Evolutionary conservation across 2,329 filamentous ascomycete genomes (phyloP).

Genomic region (Penicillium sp.): DNA sequence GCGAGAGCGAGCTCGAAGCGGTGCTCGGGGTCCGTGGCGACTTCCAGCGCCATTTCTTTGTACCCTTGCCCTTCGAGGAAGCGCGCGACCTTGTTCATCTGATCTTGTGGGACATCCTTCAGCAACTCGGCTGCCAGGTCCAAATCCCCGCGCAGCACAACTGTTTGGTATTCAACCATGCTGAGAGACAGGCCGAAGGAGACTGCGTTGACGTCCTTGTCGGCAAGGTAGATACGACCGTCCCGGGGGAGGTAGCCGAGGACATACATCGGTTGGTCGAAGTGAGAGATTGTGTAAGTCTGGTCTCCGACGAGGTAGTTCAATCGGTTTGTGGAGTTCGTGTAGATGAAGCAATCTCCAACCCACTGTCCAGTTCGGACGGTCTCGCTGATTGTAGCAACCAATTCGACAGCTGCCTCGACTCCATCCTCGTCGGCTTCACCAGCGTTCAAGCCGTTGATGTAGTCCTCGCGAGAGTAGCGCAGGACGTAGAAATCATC

Average conservation of each 20-base stretch:
- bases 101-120: constrained; percentile 76
- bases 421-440: constrained; percentile 87
- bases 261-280: constrained; percentile 91
- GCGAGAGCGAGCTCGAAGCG: constrained; percentile 89
- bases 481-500: constrained; percentile 93
- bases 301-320: constrained; percentile 98
- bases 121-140: constrained; percentile 85
- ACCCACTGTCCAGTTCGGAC: constrained; percentile 97
- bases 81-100: constrained; percentile 96
- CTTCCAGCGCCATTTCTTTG: constrained; percentile 90
- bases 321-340: constrained; percentile 89
- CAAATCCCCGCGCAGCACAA: constrained; percentile 90
- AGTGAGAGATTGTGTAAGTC: constrained; percentile 95
- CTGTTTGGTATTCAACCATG: constrained; percentile 93
- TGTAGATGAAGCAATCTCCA: constrained; percentile 98
- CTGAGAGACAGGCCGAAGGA: constrained; percentile 88
- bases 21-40: constrained; percentile 92
- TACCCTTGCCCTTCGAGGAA: constrained; percentile 97
- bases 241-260: constrained; percentile 94
- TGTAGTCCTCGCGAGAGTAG: constrained; percentile 83
- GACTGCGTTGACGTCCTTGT: constrained; percentile 90
- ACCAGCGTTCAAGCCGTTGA: constrained; percentile 76
- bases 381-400: constrained; percentile 90
- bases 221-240: constrained; percentile 88
- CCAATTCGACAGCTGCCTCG: constrained; percentile 91